Evolutionary conservation across 495 filamentous ascomycete species (phyloP).

Genomic region (Pyronema omphalodes): DNA sequence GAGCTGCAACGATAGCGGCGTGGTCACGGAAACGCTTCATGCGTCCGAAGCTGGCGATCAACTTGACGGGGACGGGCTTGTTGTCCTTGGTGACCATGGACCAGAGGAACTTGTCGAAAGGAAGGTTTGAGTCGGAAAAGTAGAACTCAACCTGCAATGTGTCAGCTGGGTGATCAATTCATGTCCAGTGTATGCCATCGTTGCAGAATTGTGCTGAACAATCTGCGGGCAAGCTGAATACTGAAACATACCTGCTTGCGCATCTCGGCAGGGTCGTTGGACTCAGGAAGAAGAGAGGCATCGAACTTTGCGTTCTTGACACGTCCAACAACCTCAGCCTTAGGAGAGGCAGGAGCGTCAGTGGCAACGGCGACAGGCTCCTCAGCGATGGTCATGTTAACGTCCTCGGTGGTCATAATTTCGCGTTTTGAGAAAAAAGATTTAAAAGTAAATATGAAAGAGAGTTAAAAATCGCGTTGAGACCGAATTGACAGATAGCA

Average conservation of each 20-base stretch:
- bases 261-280: constrained; percentile 56
- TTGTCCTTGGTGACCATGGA: constrained; percentile 57
- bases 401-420: too few species aligned
- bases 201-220: not conserved
- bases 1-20: constrained; percentile 59
- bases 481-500: too few species aligned
- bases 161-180: not conserved
- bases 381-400: too few species aligned
- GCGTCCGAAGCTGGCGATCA: constrained; percentile 70
- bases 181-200: not conserved
- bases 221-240: not conserved
- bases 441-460: too few species aligned
- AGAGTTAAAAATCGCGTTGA: too few species aligned
- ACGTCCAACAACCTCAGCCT: too few species aligned
- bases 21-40: constrained; percentile 84
- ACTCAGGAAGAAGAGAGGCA: constrained; percentile 39
- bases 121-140: constrained; percentile 83
- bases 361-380: too few species aligned
- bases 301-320: constrained; percentile 40
- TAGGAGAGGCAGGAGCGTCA: too few species aligned
- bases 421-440: too few species aligned
- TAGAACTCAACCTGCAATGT: constrained; percentile 89
- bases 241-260: constrained; percentile 47
- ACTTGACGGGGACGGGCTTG: constrained; percentile 53
- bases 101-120: constrained; percentile 72